Base-by-base conservation (phyloP, 148 eudicot species). In the Nepenthes gracilis region DNA sequence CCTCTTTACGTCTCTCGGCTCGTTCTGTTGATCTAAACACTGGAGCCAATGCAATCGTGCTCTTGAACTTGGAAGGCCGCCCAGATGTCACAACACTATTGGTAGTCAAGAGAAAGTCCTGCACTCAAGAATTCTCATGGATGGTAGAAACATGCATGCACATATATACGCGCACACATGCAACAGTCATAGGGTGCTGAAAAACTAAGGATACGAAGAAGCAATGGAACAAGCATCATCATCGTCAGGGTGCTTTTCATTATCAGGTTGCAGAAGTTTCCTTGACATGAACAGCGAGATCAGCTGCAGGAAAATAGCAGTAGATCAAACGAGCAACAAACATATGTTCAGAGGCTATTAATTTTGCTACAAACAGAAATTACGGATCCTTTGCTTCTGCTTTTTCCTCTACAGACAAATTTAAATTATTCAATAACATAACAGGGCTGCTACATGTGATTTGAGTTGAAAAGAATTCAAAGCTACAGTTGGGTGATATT, bases 1-100 rank as follows among this genome's bases (percentile, higher is more conserved):
- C 97, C 97, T 91, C 87, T 64, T 74, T 91, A 43, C 97, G 82
- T 77, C 80, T 87, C 81, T 85, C 89, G 56, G 92, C 92, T 64
- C 97, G 97, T 60, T 81, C 86, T 35, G 64, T 69, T 73, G 82
- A 80, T 71, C 72, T 85, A 68, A 90, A 90, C 2, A 66, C 63
- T 12, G 97, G 97, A 54, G 92, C 95, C 60, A 81, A 79, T 37
- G 80, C 91, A 74, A 70, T 72, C 35, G 78, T 77, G 51, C 64
- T 47, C 77, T 74, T 87, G 47, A 71, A 58, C 73, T 74, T 86
- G 38, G 61, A 61, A 37, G 67, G 35, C 54, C 70, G 67, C 43
- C 59, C 65, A 64, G 78, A 75, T 51, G 81, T 66, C 38, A 68
- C 74, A 67, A 50, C 64, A 43, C 95, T 87, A 57, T 58, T 60